Evolutionary conservation across 208 protist species (phyloP).

Genomic region (Wallacemonas sp.): DNA sequence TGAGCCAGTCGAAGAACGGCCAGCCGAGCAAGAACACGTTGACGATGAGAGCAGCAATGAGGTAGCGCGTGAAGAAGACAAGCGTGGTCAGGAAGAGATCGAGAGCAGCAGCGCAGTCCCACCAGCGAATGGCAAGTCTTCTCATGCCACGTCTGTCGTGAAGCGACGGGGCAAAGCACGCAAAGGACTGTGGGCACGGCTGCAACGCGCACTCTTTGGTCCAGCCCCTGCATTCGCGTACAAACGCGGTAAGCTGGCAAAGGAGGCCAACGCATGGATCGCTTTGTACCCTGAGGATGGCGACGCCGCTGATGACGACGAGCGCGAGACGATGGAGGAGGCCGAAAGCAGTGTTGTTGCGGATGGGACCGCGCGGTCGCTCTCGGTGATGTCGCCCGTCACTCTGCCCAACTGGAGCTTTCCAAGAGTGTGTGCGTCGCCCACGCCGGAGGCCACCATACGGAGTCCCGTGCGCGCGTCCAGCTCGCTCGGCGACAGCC

Average conservation of each 20-base stretch:
- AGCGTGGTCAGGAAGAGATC: neutral
- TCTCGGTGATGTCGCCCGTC: neutral
- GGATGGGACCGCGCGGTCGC: too few relatives aligned
- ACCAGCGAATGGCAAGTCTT: too few relatives aligned
- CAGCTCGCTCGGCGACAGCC: too few relatives aligned
- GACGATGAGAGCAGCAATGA: neutral
- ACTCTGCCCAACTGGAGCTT: neutral
- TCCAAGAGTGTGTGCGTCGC: neutral
- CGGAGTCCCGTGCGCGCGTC: too few relatives aligned
- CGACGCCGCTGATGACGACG: neutral
- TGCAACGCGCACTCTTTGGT: constrained; percentile 24
- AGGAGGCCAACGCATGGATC: neutral
- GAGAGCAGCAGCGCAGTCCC: neutral
- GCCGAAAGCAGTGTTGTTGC: too few relatives aligned
- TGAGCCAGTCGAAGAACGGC: constrained; percentile 45
- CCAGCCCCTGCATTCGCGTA: constrained; percentile 39
- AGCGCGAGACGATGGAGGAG: neutral
- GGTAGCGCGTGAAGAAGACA: neutral
- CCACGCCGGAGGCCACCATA: too few relatives aligned
- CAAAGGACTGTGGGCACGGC: constrained; percentile 9
- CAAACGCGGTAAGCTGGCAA: constrained; percentile 29
- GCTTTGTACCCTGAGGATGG: neutral
- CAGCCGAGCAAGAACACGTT: neutral
- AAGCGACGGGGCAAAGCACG: neutral
- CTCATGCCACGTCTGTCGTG: too few relatives aligned